These are phyloP conservation scores for Cladochytrium replicatum DNA, from an alignment of 192 early-diverging fungal species.

Conservation along the genomic window DNA sequence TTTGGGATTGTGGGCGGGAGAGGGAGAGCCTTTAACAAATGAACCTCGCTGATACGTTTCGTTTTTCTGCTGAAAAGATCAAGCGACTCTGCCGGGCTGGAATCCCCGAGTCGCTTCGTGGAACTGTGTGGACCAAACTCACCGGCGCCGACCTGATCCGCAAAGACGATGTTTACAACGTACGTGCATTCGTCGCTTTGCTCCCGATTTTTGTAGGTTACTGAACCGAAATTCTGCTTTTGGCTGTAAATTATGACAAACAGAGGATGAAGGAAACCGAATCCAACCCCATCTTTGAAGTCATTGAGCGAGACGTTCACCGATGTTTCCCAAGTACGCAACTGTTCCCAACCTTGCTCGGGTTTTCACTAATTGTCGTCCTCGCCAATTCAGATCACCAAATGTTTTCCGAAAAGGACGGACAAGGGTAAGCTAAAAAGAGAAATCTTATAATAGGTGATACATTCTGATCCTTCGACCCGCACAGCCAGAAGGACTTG, in stretches of 20 bases:
- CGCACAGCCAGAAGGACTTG: constrained; percentile 60
- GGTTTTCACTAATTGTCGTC: neutral
- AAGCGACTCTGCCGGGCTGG: constrained; percentile 63
- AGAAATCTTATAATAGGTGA: no score
- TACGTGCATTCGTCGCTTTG: neutral
- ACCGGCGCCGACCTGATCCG: constrained; percentile 39
- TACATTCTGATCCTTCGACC: no score
- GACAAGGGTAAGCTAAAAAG: constrained; percentile 27
- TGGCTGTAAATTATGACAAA: neutral
- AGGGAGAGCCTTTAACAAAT: no score
- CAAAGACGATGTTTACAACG: constrained; percentile 39
- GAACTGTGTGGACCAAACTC: constrained; percentile 58
- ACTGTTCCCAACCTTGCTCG: neutral
- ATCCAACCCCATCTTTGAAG: constrained; percentile 61
- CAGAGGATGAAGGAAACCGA: constrained; percentile 16
- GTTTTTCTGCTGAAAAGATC: constrained; percentile 30
- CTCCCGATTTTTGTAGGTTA: constrained; percentile 9
- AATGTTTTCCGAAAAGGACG: constrained; percentile 61
- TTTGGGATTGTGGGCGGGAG: no score
- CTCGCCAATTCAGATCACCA: constrained; percentile 44
- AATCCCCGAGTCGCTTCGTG: constrained; percentile 59
- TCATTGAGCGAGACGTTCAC: constrained; percentile 81
- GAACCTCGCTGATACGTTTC: no score
- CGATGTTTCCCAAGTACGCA: constrained; percentile 67
- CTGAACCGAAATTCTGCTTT: neutral